Conservation (phyloP, 2,329 filamentous ascomycete species). For the Pyricularia pennisetigena region DNA sequence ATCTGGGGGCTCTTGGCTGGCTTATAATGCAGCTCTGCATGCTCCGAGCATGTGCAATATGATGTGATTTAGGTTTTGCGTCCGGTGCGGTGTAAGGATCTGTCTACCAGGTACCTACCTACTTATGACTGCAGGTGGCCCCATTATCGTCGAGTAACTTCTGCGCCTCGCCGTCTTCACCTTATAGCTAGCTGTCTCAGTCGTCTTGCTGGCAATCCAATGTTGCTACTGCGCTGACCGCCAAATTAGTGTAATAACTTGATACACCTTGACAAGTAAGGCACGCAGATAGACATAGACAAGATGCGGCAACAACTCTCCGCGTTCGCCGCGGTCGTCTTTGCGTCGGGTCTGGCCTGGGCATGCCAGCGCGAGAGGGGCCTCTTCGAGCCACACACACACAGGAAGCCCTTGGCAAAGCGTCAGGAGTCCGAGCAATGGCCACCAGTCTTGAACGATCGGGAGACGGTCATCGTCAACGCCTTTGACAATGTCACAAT, state of each 20-base stretch:
- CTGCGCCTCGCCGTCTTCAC: background rate
- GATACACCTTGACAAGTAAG: background rate
- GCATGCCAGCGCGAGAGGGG: slow-evolving; percentile 2
- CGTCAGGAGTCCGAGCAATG: slow-evolving; percentile 7
- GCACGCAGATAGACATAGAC: background rate
- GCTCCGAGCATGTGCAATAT: background rate
- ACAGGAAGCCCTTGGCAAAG: background rate
- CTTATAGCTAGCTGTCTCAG: background rate
- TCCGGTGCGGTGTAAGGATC: background rate
- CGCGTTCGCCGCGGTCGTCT: background rate
- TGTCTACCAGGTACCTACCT: background rate
- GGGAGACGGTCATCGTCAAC: slow-evolving; percentile 23
- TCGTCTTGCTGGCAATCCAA: background rate
- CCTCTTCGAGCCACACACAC: background rate
- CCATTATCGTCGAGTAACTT: background rate
- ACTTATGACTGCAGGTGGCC: background rate
- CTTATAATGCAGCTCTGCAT: background rate
- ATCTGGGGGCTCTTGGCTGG: background rate
- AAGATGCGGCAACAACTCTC: background rate
- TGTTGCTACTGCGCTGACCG: background rate
- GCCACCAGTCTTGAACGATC: slow-evolving; percentile 22
- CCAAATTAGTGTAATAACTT: background rate
- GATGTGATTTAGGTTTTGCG: background rate
- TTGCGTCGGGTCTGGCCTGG: background rate
- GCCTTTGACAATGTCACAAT: slow-evolving; percentile 26